Conservation (phyloP, 257 asterid species). For the Leptodermis oblonga region DNA sequence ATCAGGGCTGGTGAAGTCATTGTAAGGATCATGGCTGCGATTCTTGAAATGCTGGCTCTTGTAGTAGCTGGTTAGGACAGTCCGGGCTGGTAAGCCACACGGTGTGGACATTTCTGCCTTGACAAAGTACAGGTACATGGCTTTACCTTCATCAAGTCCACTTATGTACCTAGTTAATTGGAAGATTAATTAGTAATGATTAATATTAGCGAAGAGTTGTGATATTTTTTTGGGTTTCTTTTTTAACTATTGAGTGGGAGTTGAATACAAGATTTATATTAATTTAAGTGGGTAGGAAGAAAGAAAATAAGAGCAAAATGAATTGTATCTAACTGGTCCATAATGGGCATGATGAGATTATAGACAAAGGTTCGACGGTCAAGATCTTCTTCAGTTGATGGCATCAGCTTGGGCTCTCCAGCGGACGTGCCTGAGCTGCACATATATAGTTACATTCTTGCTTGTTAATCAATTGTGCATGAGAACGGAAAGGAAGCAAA, state of each 20-base stretch:
- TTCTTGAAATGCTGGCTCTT: slow-evolving; percentile 58
- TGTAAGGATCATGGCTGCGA: slow-evolving; percentile 53
- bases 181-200: background rate
- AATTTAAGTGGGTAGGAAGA: background rate
- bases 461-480: slow-evolving; percentile 4
- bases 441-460: background rate
- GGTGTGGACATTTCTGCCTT: slow-evolving; percentile 72
- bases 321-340: slow-evolving; percentile 43
- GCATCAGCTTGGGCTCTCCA: slow-evolving; percentile 77
- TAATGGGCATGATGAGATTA: slow-evolving; percentile 74
- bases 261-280: background rate
- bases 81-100: slow-evolving; percentile 67
- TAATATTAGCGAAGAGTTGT: background rate
- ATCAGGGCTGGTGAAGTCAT: slow-evolving; percentile 70
- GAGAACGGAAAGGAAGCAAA: background rate
- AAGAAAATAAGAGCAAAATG: background rate
- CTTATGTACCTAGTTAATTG: slow-evolving; percentile 35
- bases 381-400: slow-evolving; percentile 70
- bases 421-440: slow-evolving; percentile 83
- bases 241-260: background rate
- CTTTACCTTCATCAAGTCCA: slow-evolving; percentile 67
- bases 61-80: slow-evolving; percentile 78
- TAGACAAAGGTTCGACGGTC: slow-evolving; percentile 71
- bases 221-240: background rate
- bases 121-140: slow-evolving; percentile 74